These are phyloP conservation scores for Scenedesmus sp. DNA, from an alignment of 163 green algal genomes.

Conservation along the genomic window DNA sequence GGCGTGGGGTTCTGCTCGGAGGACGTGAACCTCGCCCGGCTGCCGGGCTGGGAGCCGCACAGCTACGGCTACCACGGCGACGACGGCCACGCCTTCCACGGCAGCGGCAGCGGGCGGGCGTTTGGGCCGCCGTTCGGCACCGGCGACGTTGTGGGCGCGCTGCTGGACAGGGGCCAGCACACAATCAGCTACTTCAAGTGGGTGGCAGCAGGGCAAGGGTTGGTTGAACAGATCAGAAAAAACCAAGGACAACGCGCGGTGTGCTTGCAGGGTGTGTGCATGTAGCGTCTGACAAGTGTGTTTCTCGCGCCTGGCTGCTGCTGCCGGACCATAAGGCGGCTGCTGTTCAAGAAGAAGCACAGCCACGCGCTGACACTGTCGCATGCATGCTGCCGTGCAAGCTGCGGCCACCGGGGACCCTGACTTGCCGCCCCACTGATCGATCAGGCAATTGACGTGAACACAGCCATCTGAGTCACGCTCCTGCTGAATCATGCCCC, in stretches of 20 bases:
- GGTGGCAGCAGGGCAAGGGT: not conserved
- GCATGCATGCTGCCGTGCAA: too few relatives aligned
- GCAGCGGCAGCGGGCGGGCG: conserved; percentile 70
- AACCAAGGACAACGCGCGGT: too few relatives aligned
- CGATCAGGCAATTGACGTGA: too few relatives aligned
- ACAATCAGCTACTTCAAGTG: conserved; percentile 76
- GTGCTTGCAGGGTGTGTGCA: too few relatives aligned
- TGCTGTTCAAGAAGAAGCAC: too few relatives aligned
- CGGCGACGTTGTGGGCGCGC: conserved; percentile 80
- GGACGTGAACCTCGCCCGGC: conserved; percentile 78
- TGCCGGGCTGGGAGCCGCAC: conserved; percentile 89
- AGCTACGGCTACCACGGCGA: conserved; percentile 93
- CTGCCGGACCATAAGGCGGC: too few relatives aligned
- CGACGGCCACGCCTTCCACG: conserved; percentile 86
- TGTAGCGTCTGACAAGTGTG: too few relatives aligned
- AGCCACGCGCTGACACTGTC: too few relatives aligned
- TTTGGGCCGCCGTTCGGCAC: conserved; percentile 84
- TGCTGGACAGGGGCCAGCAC: conserved; percentile 76
- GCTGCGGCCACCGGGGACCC: not conserved
- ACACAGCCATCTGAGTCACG: too few relatives aligned
- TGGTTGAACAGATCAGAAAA: too few relatives aligned
- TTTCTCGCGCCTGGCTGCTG: too few relatives aligned
- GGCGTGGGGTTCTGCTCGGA: conserved; percentile 83
- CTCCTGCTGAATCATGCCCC: not conserved
- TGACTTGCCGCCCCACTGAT: too few relatives aligned